Percentiles rank a stretch among this genome's conserved stretches.
These are phyloP conservation scores for Cornus florida DNA, from an alignment of 148 eudicot genomes.

Conservation along the genomic window DNA sequence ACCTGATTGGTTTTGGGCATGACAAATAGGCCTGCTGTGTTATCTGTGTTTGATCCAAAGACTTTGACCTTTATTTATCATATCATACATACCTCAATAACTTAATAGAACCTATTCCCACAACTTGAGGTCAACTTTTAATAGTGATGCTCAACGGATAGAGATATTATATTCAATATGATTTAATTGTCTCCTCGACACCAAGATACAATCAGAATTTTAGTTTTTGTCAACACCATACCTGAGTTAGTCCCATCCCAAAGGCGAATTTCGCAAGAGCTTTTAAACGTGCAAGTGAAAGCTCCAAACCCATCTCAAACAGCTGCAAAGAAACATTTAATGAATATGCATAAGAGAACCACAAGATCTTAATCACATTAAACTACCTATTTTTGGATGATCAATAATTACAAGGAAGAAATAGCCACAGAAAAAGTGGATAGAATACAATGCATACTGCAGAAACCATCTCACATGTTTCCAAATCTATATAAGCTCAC, in stretches of 20 bases:
- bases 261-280: constrained; percentile 98
- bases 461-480: too few species aligned
- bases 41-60: neutral
- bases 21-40: neutral
- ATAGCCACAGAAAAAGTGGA: neutral
- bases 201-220: neutral
- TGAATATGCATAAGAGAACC: neutral
- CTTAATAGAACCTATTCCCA: neutral
- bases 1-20: neutral
- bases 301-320: constrained; percentile 99
- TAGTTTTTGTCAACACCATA: constrained; percentile 15
- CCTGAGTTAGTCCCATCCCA: constrained; percentile 96
- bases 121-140: neutral
- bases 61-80: too few species aligned
- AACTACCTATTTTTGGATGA: neutral
- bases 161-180: neutral
- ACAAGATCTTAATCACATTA: neutral
- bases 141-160: neutral
- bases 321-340: constrained; percentile 50
- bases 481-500: neutral
- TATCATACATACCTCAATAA: neutral
- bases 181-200: neutral
- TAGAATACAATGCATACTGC: neutral
- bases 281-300: constrained; percentile 87
- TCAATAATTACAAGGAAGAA: constrained; percentile 5